Base-by-base conservation (phyloP, 179 eudicot species). In the Silene noctiflora region DNA sequence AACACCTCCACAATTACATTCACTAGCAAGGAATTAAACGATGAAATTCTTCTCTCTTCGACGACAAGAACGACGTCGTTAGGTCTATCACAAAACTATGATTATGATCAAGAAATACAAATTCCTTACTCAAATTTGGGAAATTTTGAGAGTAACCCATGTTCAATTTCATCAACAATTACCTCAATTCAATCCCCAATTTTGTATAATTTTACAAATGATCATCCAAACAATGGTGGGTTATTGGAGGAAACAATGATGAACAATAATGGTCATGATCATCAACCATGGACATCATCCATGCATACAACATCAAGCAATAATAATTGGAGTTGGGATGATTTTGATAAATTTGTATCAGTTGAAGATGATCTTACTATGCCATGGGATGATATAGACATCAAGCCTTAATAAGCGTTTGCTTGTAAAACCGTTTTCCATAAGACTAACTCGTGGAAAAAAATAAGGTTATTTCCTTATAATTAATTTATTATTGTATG, bases 311-410 rank as follows among this genome's bases (percentile, higher is more conserved):
- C 81, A 0, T 67, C 65, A 0, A 56, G 71, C 27, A 51, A 3
- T 12, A 51, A 3, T 12, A 25, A 82, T 82, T 92, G 95, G 97
- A 87, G 79, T 78, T 90, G 95, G 97, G 91, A 84, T 72, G 91
- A 92, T 27, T 74, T 89, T 59, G 91, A 86, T 35, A 76, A 83
- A 27, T 77, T 88, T 76, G 84, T 78, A n/a, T 74, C 85, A 27
- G 84, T 78, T 22, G 76, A 87, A 48, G 84, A 72, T 75, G 85
- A 88, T 79, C 85, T 90, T 73, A 70, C 76, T 42, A 82, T 87
- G 19, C 79, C 86, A 46, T 86, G 90, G 89, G 90, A 83, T 82
- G 88, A 86, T 68, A 39, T 79, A 63, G 85, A 90, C 65, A 82
- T 86, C 73, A 81, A 81, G 69, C 88, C 80, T 55, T 83, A 72